Conservation (phyloP, 192 early-diverging fungal genomes). For the Coemansia aciculifera region DNA sequence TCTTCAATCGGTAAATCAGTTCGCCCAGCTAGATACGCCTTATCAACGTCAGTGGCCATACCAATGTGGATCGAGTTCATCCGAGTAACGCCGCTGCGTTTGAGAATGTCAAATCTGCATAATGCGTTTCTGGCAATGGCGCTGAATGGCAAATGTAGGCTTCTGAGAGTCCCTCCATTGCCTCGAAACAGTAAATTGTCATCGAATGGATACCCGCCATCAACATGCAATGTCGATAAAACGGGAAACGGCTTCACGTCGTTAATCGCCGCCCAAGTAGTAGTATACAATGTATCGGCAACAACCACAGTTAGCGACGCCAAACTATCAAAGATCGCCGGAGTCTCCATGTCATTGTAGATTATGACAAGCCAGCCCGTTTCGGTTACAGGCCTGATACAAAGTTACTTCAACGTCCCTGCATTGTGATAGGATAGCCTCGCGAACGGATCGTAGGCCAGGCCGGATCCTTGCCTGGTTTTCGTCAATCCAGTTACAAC, state of each 20-base stretch:
- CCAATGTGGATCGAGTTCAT: not conserved
- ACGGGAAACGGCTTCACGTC: not conserved
- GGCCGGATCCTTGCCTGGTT: not conserved
- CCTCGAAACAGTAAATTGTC: not conserved
- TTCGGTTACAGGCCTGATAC: not conserved
- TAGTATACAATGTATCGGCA: not conserved
- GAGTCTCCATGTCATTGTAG: not conserved
- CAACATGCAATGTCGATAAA: not conserved
- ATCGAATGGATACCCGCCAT: not conserved
- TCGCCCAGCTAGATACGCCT: too few species aligned
- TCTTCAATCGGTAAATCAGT: not conserved
- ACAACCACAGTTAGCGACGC: not conserved
- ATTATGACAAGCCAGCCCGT: not conserved
- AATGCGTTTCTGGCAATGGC: not conserved
- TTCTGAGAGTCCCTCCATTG: not conserved
- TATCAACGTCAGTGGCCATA: too few species aligned
- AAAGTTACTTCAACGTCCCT: not conserved
- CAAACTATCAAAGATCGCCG: not conserved
- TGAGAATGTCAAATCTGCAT: not conserved
- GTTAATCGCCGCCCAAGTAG: not conserved
- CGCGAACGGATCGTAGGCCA: not conserved
- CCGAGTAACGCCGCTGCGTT: not conserved
- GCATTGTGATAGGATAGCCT: not conserved
- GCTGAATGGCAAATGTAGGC: not conserved
- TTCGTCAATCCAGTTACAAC: not conserved